Evolutionary conservation across 2,329 filamentous ascomycete species (phyloP).

Genomic region (Emericellopsis atlantica): DNA sequence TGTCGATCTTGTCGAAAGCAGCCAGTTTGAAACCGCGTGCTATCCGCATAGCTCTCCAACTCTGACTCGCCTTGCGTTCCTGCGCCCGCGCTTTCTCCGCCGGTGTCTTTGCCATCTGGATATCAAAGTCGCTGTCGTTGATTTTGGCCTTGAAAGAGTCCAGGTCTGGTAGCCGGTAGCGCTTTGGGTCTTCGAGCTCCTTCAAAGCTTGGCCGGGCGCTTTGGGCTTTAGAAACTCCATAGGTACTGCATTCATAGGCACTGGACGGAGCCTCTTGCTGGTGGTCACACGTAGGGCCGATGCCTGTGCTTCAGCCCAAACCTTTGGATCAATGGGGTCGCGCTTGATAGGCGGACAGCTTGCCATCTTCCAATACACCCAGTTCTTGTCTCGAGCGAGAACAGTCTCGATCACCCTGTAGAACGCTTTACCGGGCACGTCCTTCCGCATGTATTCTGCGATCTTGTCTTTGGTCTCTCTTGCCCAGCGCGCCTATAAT

Average conservation of each 20-base stretch:
- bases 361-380: slow-evolving; percentile 96
- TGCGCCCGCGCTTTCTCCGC: slow-evolving; percentile 39
- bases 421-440: slow-evolving; percentile 80
- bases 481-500: slow-evolving; percentile 66
- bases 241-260: slow-evolving; percentile 60
- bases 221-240: slow-evolving; percentile 65
- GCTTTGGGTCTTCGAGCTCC: slow-evolving; percentile 51
- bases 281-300: slow-evolving; percentile 52
- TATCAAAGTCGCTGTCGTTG: slow-evolving; percentile 69
- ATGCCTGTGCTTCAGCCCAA: slow-evolving; percentile 56
- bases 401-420: slow-evolving; percentile 93
- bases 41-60: slow-evolving; percentile 78
- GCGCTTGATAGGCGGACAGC: slow-evolving; percentile 75
- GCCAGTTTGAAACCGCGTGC: slow-evolving; percentile 62
- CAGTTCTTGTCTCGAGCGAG: slow-evolving; percentile 95
- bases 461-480: slow-evolving; percentile 64
- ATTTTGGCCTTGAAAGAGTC: slow-evolving; percentile 63
- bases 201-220: slow-evolving; percentile 48
- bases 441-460: slow-evolving; percentile 73
- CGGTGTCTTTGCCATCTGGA: slow-evolving; percentile 59
- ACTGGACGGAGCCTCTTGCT: slow-evolving; percentile 58
- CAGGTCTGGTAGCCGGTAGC: slow-evolving; percentile 57
- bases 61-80: slow-evolving; percentile 74
- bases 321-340: slow-evolving; percentile 56
- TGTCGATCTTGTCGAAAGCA: slow-evolving; percentile 78